Conservation (phyloP, 208 protist genomes). For the Acanthamoeba pearcei region DNA sequence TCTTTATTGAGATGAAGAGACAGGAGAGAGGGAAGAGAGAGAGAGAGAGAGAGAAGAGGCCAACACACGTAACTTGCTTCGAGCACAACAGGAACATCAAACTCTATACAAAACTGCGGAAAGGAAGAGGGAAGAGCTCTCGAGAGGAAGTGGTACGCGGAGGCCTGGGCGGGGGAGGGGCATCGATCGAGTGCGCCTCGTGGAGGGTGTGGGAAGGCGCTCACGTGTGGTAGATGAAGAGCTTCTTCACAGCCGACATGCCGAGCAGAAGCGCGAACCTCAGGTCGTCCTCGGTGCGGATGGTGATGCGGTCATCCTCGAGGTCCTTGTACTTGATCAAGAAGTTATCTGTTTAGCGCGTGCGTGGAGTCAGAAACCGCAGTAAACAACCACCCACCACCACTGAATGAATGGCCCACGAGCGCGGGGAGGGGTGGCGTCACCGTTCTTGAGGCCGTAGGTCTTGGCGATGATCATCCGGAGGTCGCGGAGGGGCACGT, state of each 20-base stretch:
- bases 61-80: no score
- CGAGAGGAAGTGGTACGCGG: no score
- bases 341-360: conserved; percentile 3
- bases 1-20: background rate
- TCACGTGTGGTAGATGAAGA: conserved; percentile 54
- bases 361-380: background rate
- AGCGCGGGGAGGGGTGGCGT: background rate
- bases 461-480: conserved; percentile 57
- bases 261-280: conserved; percentile 65
- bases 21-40: background rate
- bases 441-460: conserved; percentile 44
- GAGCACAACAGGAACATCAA: no score
- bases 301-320: conserved; percentile 69
- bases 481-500: conserved; percentile 42
- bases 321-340: conserved; percentile 72
- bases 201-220: background rate
- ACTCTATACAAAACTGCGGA: no score
- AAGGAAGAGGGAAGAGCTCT: no score
- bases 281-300: conserved; percentile 63
- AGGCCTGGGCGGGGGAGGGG: background rate
- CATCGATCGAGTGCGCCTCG: background rate
- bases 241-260: conserved; percentile 64
- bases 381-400: background rate
- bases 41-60: background rate
- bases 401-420: background rate